Conservation (phyloP, 345 rosid species). For the Brassica nigra region DNA sequence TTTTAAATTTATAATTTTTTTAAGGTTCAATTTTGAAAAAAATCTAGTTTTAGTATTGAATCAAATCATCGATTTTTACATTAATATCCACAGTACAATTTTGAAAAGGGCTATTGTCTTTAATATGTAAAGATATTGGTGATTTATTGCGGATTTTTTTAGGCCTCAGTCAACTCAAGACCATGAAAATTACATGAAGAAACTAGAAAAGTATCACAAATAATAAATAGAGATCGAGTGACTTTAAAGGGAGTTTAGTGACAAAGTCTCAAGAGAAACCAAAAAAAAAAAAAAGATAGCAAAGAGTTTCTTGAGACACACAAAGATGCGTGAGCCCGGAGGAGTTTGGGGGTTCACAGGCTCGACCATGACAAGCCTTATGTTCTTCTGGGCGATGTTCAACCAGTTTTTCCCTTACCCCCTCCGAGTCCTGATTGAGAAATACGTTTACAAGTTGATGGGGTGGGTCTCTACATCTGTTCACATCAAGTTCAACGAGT, state of each 20-base stretch:
- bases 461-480: slow-evolving; percentile 16
- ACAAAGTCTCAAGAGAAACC: neutral
- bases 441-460: slow-evolving; percentile 42
- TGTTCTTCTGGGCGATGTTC: slow-evolving; percentile 52
- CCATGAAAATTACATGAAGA: neutral
- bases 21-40: too few relatives aligned
- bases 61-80: too few relatives aligned
- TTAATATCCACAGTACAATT: neutral
- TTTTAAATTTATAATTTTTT: too few relatives aligned
- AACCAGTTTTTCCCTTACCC: slow-evolving; percentile 49
- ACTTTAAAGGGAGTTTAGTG: neutral
- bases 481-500: slow-evolving; percentile 52
- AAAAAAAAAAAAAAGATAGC: neutral
- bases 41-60: too few relatives aligned
- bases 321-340: neutral
- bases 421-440: slow-evolving; percentile 33
- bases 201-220: neutral
- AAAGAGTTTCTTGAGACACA: neutral
- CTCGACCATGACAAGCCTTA: slow-evolving; percentile 36
- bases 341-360: slow-evolving; percentile 26
- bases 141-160: neutral
- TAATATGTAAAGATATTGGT: too few relatives aligned
- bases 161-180: neutral
- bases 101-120: neutral
- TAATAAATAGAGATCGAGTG: neutral